Conservation (phyloP, 306 rosid species). For the Mimosa bimucronata region DNA sequence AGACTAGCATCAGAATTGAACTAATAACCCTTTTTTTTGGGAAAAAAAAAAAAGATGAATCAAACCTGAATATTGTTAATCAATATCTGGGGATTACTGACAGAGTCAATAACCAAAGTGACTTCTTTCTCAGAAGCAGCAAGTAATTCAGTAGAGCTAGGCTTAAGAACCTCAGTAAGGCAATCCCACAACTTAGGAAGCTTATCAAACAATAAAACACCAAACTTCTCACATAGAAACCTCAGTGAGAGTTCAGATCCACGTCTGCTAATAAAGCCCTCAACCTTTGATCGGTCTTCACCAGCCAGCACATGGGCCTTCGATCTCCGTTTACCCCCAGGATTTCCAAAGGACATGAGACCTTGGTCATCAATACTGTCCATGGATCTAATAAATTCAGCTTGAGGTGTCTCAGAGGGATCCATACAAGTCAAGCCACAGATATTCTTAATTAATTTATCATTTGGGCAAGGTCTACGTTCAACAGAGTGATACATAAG, state of each 20-base stretch:
- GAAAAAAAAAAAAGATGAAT: constrained; percentile 25
- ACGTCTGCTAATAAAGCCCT: constrained; percentile 94
- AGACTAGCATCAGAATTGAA: neutral
- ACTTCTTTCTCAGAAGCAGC: constrained; percentile 49
- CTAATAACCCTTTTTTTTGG: neutral
- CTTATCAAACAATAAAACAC: constrained; percentile 73
- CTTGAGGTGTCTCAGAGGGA: constrained; percentile 95
- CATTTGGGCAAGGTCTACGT: constrained; percentile 92
- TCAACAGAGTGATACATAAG: constrained; percentile 78
- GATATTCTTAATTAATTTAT: constrained; percentile 87
- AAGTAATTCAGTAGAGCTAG: constrained; percentile 51
- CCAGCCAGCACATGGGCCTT: constrained; percentile 74
- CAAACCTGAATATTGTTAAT: constrained; percentile 96
- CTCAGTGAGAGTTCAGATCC: constrained; percentile 88
- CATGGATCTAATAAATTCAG: constrained; percentile 69
- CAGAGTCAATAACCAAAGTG: constrained; percentile 52
- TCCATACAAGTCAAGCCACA: constrained; percentile 89
- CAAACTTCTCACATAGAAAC: constrained; percentile 84
- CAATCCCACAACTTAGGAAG: constrained; percentile 99
- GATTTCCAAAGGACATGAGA: constrained; percentile 64
- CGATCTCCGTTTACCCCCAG: constrained; percentile 64
- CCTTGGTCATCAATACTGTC: constrained; percentile 91
- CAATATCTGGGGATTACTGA: constrained; percentile 79
- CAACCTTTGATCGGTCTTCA: constrained; percentile 86
- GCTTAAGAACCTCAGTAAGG: constrained; percentile 90